Conservation (phyloP, 2,329 filamentous ascomycete genomes). For the Apiospora hydei region DNA sequence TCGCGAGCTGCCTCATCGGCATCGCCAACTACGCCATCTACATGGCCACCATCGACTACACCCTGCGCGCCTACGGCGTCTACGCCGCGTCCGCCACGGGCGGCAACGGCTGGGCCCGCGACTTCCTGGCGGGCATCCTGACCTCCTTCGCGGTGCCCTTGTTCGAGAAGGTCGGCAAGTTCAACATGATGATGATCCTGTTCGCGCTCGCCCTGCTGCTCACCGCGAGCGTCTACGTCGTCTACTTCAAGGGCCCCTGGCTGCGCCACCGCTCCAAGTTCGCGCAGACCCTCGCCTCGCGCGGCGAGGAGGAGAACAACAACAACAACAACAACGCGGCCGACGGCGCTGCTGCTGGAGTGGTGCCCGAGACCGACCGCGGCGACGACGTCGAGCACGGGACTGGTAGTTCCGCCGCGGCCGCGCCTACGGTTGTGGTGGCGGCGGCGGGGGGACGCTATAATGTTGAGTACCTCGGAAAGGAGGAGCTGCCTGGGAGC, state of each 20-base stretch:
- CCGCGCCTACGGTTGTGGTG: neutral
- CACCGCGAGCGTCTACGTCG: constrained; percentile 68
- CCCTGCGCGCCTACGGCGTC: constrained; percentile 76
- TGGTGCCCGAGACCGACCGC: neutral
- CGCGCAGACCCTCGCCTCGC: constrained; percentile 66
- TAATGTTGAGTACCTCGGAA: neutral
- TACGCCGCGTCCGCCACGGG: constrained; percentile 79
- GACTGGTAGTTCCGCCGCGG: neutral
- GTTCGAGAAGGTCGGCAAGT: constrained; percentile 62
- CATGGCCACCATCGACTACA: constrained; percentile 81
- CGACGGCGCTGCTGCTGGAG: neutral
- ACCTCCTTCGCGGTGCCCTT: constrained; percentile 73
- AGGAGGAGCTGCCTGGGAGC: constrained; percentile 7
- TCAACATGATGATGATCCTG: constrained; percentile 66
- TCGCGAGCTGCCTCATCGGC: constrained; percentile 71
- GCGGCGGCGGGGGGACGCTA: neutral
- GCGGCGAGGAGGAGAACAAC: constrained; percentile 10
- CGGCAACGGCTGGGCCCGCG: constrained; percentile 77
- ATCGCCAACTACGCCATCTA: constrained; percentile 79
- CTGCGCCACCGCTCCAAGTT: constrained; percentile 69
- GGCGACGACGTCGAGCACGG: neutral
- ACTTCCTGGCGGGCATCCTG: constrained; percentile 76
- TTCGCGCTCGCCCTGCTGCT: constrained; percentile 68
- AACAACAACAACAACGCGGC: neutral
- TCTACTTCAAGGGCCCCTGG: constrained; percentile 69